These are phyloP conservation scores for Starmerella vitae DNA, from an alignment of 805 yeast species.

Conservation along the genomic window DNA sequence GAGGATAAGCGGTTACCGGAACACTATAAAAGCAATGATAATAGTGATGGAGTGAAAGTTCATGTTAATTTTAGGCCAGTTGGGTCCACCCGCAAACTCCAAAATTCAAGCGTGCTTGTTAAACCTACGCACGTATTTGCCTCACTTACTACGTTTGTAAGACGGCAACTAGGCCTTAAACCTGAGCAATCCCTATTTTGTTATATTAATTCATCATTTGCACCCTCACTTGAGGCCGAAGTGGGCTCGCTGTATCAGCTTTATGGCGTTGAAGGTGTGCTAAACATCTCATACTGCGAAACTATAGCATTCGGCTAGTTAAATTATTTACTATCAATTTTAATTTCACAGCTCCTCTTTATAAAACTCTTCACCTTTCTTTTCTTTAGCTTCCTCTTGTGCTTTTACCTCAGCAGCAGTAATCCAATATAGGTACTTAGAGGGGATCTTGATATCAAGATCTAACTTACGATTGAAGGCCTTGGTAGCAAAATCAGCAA, in stretches of 20 bases:
- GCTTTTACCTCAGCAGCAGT: slow-evolving; percentile 17
- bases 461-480: slow-evolving; percentile 8
- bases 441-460: slow-evolving; percentile 10
- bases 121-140: slow-evolving; percentile 35
- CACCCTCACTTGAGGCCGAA: slow-evolving; percentile 31
- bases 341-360: slow-evolving; percentile 13
- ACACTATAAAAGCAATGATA: too few species aligned
- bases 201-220: slow-evolving; percentile 30
- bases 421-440: slow-evolving; percentile 16
- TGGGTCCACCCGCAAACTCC: slow-evolving; percentile 39
- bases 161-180: slow-evolving; percentile 27
- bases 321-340: neutral
- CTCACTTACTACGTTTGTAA: slow-evolving; percentile 34
- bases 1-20: too few species aligned
- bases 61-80: slow-evolving; percentile 40
- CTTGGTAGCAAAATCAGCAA: slow-evolving; percentile 7
- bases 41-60: slow-evolving; percentile 10
- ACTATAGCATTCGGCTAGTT: slow-evolving; percentile 28
- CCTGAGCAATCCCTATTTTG: slow-evolving; percentile 28
- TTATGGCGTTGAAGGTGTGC: slow-evolving; percentile 23
- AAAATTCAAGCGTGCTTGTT: slow-evolving; percentile 36
- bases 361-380: slow-evolving; percentile 3
- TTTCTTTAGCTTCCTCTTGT: slow-evolving; percentile 7
- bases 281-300: slow-evolving; percentile 26
- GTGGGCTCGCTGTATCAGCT: slow-evolving; percentile 24